Evolutionary conservation across 140 eudicot species (phyloP), one percentile per base, ranked within the genome.

Genomic region (Artemisia princeps): DNA sequence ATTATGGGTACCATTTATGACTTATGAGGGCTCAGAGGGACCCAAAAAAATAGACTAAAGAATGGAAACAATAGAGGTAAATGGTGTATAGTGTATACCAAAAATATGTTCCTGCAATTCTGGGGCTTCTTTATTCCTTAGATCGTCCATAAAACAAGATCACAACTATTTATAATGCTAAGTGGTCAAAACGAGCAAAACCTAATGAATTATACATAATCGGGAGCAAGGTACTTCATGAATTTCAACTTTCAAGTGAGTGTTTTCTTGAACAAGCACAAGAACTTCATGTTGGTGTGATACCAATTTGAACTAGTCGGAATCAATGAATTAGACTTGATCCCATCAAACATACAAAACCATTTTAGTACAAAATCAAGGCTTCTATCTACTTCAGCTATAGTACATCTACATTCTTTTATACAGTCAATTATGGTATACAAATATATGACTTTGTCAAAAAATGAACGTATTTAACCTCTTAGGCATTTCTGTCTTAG

Each of bases 301-400:
- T 22, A 22, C 23, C 23, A 22, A 22, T 22, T 22, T 22, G 23
- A 22, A 22, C 62, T 20, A 20, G 9, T 56, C 62, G 24, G 62
- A 20, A 10, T 30, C 62, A 56, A 8, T 56, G 15, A 56, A 4
- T 22, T 9, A 12, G 55, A 19, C 61, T 11, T 55, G 20, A 6
- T 50, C 19, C 4, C 37, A 33, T 28, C 8, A 7, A 3, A 20
- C 37, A 55, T 10, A 56, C 30, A 22, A 10, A 13, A 10, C 37
- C 37, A 56, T 2, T 56, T 10, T 11, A 7, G n/a, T 56, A 19
- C 4, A 10, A 56, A 0, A 0, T 56, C 28, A 19, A 24, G 17
- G 63, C n/a, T 57, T 23, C n/a, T 37, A 23, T 57, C 19, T 57
- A 57, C 40, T 24, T 9, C 63, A 57, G 2, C 44, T 54, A 54